These are phyloP conservation scores for Nigrospora sphaerica DNA, from an alignment of 2,329 filamentous ascomycete species.

Conservation along the genomic window DNA sequence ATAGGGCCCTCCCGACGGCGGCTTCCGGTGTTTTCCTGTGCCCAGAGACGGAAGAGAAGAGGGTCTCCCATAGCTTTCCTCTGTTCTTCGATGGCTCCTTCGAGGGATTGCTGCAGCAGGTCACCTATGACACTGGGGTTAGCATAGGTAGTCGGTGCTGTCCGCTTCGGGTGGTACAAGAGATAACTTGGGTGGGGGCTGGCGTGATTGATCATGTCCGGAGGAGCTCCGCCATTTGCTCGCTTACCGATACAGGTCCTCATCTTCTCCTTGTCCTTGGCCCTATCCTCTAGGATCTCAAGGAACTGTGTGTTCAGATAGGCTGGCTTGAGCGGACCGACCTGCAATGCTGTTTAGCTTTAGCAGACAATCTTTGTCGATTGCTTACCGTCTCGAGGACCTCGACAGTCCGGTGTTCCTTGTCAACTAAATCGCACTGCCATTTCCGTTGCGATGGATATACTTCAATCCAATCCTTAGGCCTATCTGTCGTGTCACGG, in stretches of 20 bases:
- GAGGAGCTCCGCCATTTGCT: too few relatives aligned
- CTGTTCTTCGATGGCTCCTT: slow-evolving; percentile 44
- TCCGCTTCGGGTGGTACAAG: too few relatives aligned
- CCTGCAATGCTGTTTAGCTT: slow-evolving; percentile 14
- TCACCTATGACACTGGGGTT: slow-evolving; percentile 29
- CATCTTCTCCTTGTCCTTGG: slow-evolving; percentile 37
- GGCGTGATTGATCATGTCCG: too few relatives aligned
- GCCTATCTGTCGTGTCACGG: slow-evolving; percentile 41
- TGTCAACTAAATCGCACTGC: slow-evolving; percentile 38
- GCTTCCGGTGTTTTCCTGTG: slow-evolving; percentile 29
- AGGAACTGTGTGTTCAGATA: slow-evolving; percentile 62
- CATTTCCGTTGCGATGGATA: slow-evolving; percentile 66
- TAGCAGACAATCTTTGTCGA: too few relatives aligned
- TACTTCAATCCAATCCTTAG: slow-evolving; percentile 58
- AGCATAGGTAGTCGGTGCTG: too few relatives aligned
- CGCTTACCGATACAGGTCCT: slow-evolving; percentile 12
- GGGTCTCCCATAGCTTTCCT: slow-evolving; percentile 43
- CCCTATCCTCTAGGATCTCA: slow-evolving; percentile 57
- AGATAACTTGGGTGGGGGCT: too few relatives aligned
- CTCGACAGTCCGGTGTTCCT: slow-evolving; percentile 57
- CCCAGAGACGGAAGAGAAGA: slow-evolving; percentile 44
- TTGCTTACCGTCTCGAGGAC: slow-evolving; percentile 32
- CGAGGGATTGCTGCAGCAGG: slow-evolving; percentile 42
- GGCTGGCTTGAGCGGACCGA: slow-evolving; percentile 40
- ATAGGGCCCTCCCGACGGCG: slow-evolving; percentile 26